Conservation (phyloP, 768 basidiomycete genomes). For the Mycena filopes region DNA sequence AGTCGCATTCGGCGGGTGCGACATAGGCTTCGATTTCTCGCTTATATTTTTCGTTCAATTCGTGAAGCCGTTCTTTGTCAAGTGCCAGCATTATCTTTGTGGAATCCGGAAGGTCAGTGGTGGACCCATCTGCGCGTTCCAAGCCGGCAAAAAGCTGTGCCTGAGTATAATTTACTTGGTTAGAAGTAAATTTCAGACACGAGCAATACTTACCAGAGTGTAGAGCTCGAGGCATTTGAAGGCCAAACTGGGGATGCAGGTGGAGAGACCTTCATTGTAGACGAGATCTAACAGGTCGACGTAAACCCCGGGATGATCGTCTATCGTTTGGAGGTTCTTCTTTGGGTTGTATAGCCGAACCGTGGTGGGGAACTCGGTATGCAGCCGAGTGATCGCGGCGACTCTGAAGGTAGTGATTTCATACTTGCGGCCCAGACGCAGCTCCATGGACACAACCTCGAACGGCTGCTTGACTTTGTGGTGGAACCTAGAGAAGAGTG, state of each 20-base stretch:
- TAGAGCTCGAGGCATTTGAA: constrained; percentile 9
- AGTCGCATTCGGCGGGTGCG: too few relatives aligned
- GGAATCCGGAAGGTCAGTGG: background rate
- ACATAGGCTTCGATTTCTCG: too few relatives aligned
- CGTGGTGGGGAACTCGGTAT: background rate
- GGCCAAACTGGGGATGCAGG: constrained; percentile 1
- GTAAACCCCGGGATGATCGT: background rate
- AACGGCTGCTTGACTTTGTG: background rate
- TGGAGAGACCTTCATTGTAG: constrained; percentile 11
- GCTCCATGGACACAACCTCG: background rate
- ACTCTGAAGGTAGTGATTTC: background rate
- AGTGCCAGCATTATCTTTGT: background rate
- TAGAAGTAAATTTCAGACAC: background rate
- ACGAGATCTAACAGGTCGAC: constrained; percentile 12
- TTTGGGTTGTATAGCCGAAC: background rate
- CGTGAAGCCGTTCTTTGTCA: too few relatives aligned
- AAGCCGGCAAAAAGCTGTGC: constrained; percentile 1
- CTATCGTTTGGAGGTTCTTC: background rate
- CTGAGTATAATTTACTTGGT: background rate
- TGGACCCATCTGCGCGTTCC: background rate
- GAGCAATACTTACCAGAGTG: constrained; percentile 14
- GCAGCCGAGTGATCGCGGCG: background rate
- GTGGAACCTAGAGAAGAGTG: constrained; percentile 4
- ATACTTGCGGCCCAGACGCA: constrained; percentile 18
- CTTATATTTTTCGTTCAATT: too few relatives aligned